Evolutionary conservation across 768 basidiomycete genomes (phyloP), one percentile per base, ranked within the genome.

Genomic region (Collybia sp.): DNA sequence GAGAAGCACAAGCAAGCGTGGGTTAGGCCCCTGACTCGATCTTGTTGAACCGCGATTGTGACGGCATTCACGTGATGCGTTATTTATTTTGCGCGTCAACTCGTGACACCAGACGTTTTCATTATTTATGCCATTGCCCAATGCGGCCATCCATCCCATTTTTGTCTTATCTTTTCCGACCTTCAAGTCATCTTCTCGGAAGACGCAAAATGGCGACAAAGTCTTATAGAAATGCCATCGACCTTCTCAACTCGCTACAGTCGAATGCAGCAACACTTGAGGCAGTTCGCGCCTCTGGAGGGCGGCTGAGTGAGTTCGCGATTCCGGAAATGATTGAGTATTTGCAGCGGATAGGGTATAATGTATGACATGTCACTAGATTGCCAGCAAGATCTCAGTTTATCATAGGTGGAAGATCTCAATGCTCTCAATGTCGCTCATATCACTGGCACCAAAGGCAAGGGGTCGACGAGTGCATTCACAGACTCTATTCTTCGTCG

Each of bases 371-470:
- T 18, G 30, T 30, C 31, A 34, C 45, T n/a, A 31, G 25, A 43
- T 48, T 17, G 17, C 25, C 25, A 42, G 31, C n/a, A 13, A 37
- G 47, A 44, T 30, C 9, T 20, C 19, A 16, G 34, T n/a, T 43
- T 47, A 44, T 52, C 43, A 56, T 52, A 58, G 40, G 43, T 50
- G 35, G 47, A 80, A 47, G 85, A 94, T 52, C 75, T 99, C 36
- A 93, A 97, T 60, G 67, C 69, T 17, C 72, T 99, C 44, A 95
- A 97, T 63, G 92, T 95, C 47, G 80, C 98, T 40, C 95, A 99
- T 70, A 83, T 99, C 53, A 94, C 95, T 8, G 95, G 95, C 3
- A 98, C 96, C 3, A 99, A 99, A 67, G 95, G 95, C 30, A 99
- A 99, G 63, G 95, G 95, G 6, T 98, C 95, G 2, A 93, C 96